Percentiles rank a stretch among this genome's conserved stretches.
These are phyloP conservation scores for Solanum lignicaule DNA, from an alignment of 257 asterid genomes.

Conservation along the genomic window DNA sequence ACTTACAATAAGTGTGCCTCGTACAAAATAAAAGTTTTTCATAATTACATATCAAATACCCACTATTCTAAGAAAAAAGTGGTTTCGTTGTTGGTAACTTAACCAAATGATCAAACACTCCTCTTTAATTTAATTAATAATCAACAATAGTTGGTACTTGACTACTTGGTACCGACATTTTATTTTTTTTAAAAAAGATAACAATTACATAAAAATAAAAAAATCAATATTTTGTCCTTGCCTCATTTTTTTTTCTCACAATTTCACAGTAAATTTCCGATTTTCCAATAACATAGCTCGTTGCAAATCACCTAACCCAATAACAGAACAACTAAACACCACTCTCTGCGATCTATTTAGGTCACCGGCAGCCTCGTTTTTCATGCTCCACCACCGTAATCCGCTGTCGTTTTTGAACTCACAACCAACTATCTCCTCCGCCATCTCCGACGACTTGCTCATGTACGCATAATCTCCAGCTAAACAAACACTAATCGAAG, in stretches of 20 bases:
- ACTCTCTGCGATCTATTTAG: constrained; percentile 15
- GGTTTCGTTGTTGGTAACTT: background rate
- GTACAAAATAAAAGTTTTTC: too few relatives aligned
- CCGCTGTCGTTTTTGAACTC: constrained; percentile 26
- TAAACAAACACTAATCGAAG: constrained; percentile 18
- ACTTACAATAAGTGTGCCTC: too few relatives aligned
- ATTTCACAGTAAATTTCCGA: background rate
- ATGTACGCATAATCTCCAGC: constrained; percentile 37
- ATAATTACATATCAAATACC: too few relatives aligned
- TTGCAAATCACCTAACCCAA: constrained; percentile 41
- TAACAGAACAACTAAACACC: constrained; percentile 36
- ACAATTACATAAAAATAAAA: background rate
- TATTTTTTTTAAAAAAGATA: background rate
- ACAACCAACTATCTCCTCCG: constrained; percentile 48
- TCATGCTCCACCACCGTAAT: constrained; percentile 61
- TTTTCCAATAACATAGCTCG: constrained; percentile 10
- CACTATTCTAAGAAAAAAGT: background rate
- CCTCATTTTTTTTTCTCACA: background rate
- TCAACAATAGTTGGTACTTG: background rate
- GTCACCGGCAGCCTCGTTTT: constrained; percentile 25
- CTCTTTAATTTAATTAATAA: background rate
- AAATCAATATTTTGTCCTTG: background rate
- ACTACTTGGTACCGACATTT: background rate
- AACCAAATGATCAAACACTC: background rate
- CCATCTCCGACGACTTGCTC: constrained; percentile 26